phyloP scores from a whole-genome alignment of 2,329 filamentous ascomycete species.

The Colletotrichum phormii region DNA sequence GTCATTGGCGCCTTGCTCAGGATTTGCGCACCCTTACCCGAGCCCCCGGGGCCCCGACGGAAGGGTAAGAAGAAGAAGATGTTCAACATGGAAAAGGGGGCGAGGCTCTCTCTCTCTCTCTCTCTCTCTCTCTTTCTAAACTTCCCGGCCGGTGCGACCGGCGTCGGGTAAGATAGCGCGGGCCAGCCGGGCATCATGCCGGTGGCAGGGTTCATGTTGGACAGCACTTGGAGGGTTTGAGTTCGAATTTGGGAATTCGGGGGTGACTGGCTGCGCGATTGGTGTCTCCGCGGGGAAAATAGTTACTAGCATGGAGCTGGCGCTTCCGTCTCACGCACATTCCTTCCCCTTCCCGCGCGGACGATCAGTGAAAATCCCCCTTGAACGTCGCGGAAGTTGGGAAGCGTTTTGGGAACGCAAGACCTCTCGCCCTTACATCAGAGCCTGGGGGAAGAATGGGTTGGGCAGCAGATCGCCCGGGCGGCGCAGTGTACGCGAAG shows the following conservation, averaged over 20 bases:
- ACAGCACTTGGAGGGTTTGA: neutral
- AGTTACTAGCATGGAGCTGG: neutral
- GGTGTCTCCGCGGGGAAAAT: conserved; percentile 11
- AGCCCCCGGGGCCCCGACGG: neutral
- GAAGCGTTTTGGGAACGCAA: conserved; percentile 14
- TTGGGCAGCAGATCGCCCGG: conserved; percentile 21
- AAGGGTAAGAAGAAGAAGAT: neutral
- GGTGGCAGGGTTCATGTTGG: neutral
- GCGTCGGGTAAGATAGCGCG: neutral
- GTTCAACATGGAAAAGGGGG: conserved; percentile 1
- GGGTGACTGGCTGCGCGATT: neutral
- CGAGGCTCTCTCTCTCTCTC: neutral
- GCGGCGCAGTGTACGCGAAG: conserved; percentile 3
- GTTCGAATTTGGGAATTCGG: neutral
- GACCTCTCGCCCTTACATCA: neutral
- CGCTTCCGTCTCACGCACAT: conserved; percentile 14
- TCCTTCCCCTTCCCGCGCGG: conserved; percentile 2
- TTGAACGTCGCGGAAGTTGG: conserved; percentile 30
- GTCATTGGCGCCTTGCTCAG: conserved; percentile 19
- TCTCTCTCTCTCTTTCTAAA: neutral
- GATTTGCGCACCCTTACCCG: neutral
- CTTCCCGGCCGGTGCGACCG: conserved; percentile 8
- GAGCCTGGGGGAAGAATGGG: neutral
- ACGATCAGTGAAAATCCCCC: conserved; percentile 30
- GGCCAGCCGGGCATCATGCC: neutral